Percentiles rank a stretch among this genome's conserved stretches.
phyloP scores from a whole-genome alignment of 345 rosid genomes.

The Dipteronia sinensis region DNA sequence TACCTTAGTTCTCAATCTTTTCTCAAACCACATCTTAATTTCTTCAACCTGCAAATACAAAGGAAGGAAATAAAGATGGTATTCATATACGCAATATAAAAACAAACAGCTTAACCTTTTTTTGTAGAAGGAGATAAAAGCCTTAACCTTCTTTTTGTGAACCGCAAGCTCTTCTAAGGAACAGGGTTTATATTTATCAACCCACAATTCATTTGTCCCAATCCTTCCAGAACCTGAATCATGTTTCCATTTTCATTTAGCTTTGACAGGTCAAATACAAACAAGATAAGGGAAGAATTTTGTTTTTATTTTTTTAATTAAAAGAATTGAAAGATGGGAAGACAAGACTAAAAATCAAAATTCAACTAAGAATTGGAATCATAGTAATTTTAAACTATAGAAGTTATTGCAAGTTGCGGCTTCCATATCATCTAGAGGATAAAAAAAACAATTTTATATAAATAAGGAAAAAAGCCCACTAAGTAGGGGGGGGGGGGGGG shows the following conservation, averaged over 20 bases:
- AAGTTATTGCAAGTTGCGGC: not conserved
- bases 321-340: not conserved
- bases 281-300: not conserved
- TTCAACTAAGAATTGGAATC: not conserved
- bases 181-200: constrained; percentile 75
- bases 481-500: too few relatives aligned
- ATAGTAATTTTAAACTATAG: not conserved
- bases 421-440: not conserved
- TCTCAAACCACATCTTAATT: constrained; percentile 74
- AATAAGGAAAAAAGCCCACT: not conserved
- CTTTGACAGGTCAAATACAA: constrained; percentile 1
- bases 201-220: constrained; percentile 62
- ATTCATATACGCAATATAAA: constrained; percentile 1
- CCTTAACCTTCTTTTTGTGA: constrained; percentile 81
- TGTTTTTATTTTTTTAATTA: too few relatives aligned
- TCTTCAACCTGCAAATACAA: constrained; percentile 62
- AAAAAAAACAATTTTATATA: not conserved
- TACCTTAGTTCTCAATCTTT: constrained; percentile 59
- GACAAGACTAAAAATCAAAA: not conserved
- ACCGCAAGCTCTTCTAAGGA: constrained; percentile 84
- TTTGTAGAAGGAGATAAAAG: constrained; percentile 1
- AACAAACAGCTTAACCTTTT: constrained; percentile 37
- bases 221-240: constrained; percentile 45
- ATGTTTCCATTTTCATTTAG: constrained; percentile 23
- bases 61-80: not conserved